These are phyloP conservation scores for Sutorius australiensis DNA, from an alignment of 768 basidiomycete genomes.

Conservation along the genomic window DNA sequence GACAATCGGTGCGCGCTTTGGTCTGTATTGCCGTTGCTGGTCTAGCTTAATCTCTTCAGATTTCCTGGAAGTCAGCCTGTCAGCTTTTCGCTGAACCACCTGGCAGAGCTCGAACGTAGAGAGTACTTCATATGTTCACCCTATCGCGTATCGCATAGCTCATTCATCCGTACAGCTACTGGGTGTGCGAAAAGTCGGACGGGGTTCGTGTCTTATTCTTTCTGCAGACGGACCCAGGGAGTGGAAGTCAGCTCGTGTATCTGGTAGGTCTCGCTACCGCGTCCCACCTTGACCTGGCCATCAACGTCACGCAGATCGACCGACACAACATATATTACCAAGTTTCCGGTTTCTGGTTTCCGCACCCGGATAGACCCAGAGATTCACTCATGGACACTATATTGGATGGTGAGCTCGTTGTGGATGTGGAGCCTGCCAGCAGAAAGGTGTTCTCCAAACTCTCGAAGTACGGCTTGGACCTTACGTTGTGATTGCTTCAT, in stretches of 20 bases:
- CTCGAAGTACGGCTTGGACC: neutral
- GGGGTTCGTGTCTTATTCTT: conserved; percentile 88
- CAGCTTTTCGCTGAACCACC: conserved; percentile 70
- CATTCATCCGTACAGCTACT: conserved; percentile 59
- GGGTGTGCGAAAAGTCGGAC: conserved; percentile 99
- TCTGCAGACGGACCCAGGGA: conserved; percentile 54
- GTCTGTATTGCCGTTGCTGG: neutral
- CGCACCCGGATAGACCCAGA: conserved; percentile 73
- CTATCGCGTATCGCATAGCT: conserved; percentile 3
- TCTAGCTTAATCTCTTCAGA: conserved; percentile 36
- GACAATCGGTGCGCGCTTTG: conserved; percentile 51
- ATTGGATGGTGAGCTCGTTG: conserved; percentile 90
- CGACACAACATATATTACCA: conserved; percentile 84
- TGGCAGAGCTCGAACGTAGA: conserved; percentile 73
- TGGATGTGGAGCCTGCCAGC: conserved; percentile 79
- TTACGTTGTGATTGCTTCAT: neutral
- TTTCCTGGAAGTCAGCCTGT: conserved; percentile 97
- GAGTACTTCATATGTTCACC: conserved; percentile 50
- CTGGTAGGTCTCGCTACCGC: conserved; percentile 51
- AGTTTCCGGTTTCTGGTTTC: conserved; percentile 79
- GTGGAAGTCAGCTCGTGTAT: conserved; percentile 60
- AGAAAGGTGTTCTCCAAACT: conserved; percentile 48
- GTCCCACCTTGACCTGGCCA: neutral
- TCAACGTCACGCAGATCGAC: conserved; percentile 66
- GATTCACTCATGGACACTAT: conserved; percentile 74